Conservation (phyloP, 441 rosid genomes). For the Populus hybrid region DNA sequence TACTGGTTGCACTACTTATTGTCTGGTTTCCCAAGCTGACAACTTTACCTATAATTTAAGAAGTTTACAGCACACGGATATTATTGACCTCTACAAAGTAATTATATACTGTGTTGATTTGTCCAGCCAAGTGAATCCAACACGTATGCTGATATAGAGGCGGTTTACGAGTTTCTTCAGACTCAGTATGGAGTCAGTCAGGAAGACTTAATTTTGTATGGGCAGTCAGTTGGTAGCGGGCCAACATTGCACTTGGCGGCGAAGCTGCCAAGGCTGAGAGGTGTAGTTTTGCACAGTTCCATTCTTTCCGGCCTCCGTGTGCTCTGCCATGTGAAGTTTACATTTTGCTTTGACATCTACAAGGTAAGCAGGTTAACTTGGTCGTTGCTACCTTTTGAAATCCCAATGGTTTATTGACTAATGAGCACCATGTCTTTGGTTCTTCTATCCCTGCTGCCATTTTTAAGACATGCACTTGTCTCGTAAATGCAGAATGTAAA, state of each 20-base stretch:
- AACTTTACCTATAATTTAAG: not conserved
- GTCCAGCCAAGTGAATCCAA: constrained; percentile 83
- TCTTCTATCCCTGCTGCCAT: no score
- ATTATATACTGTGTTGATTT: constrained; percentile 9
- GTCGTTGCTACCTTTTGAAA: not conserved
- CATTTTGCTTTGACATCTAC: constrained; percentile 86
- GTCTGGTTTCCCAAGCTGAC: no score
- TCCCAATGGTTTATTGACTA: not conserved
- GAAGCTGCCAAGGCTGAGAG: constrained; percentile 90
- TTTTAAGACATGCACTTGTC: not conserved
- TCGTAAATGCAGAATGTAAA: constrained; percentile 61
- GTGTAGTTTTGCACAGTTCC: constrained; percentile 93
- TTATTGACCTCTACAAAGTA: not conserved
- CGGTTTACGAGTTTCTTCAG: constrained; percentile 85
- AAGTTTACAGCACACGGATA: no score
- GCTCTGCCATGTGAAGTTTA: constrained; percentile 85
- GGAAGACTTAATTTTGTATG: constrained; percentile 79
- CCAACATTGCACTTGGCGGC: constrained; percentile 95
- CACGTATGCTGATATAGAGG: constrained; percentile 96
- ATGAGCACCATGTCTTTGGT: not conserved
- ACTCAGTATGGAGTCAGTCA: constrained; percentile 87
- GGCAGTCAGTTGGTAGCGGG: constrained; percentile 35
- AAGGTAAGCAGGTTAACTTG: constrained; percentile 40
- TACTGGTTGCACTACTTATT: no score
- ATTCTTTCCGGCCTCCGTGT: constrained; percentile 99